A percentile compares a stretch with the other conserved stretches of the same genome.
Evolutionary conservation across 2,329 filamentous ascomycete genomes (phyloP).

Genomic region (Hymenoscyphus occultus): DNA sequence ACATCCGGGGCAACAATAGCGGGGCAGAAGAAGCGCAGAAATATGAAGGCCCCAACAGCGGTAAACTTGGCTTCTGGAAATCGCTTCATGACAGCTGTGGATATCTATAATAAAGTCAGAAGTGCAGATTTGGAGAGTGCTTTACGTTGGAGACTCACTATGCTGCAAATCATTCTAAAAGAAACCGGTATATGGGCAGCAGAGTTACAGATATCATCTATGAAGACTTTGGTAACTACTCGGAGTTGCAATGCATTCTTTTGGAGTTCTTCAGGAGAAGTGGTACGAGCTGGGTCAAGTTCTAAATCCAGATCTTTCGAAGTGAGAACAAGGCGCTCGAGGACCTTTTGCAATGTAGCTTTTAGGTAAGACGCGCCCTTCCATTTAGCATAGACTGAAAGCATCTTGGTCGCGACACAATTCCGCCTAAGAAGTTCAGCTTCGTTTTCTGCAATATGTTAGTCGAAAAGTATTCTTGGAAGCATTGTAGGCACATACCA

Average conservation of each 20-base stretch:
- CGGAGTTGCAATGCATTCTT: slow-evolving; percentile 65
- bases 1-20: slow-evolving; percentile 68
- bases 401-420: slow-evolving; percentile 70
- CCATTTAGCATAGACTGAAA: slow-evolving; percentile 70
- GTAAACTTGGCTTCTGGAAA: slow-evolving; percentile 71
- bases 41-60: slow-evolving; percentile 68
- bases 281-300: slow-evolving; percentile 61
- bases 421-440: slow-evolving; percentile 65
- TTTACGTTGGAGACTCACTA: slow-evolving; percentile 44
- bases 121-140: not conserved
- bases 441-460: slow-evolving; percentile 53
- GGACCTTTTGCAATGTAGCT: slow-evolving; percentile 62
- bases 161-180: slow-evolving; percentile 66
- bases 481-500: slow-evolving; percentile 39
- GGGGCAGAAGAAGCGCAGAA: slow-evolving; percentile 69
- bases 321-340: slow-evolving; percentile 63
- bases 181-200: slow-evolving; percentile 58
- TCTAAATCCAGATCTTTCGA: slow-evolving; percentile 67
- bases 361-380: slow-evolving; percentile 63
- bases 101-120: slow-evolving; percentile 46
- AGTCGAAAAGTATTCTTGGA: not conserved
- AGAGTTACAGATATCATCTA: slow-evolving; percentile 66
- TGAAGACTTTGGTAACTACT: slow-evolving; percentile 68
- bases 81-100: slow-evolving; percentile 57
- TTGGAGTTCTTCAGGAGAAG: slow-evolving; percentile 59